Base-by-base conservation (phyloP, 305 asterid species). In the Ajuga reptans region DNA sequence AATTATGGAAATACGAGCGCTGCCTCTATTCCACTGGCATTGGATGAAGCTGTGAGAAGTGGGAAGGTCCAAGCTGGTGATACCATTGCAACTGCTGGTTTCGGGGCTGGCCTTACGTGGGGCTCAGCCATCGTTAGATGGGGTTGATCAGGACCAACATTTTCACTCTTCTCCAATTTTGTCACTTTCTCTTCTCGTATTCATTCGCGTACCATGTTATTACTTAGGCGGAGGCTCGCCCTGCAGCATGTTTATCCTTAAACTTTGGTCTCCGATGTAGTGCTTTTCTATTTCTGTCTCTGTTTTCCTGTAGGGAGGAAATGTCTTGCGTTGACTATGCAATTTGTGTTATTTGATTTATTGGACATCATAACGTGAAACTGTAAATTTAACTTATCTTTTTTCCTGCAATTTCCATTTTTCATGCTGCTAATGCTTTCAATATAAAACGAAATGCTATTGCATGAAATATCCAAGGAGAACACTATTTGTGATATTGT, bases 41-140 rank as follows among this genome's bases (percentile, higher is more conserved):
- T 89, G 79, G 96, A 89, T 36, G 96, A 89, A 72, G 92, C 96
- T 0, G 95, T 87, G 57, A 66, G 89, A 41, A 83, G 90, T 27
- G 92, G 95, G 51, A 84, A 85, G 81, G 90, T 89, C 58, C 72
- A 76, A 73, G 68, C 84, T 4, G 95, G 96, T 4, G 81, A 87
- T 70, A 84, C 84, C 5, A 87, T 89, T 37, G 96, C 96, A 43
- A 76, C 96, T 33, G 90, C 96, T 46, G 96, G 96, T 27, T 87
- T 89, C 49, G 95, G 96, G 50, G 96, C 96, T 10, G 95, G 96
- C 16, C 95, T 87, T 50, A 87, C 92, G 5, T 89, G 96, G 95
- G 95, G 89, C 12, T 89, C 95, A 0, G 87, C 92, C 46, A 81
- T 85, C 46, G 37, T 89, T 62, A 77, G 92, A 80, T 89, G 95